These are phyloP conservation scores for Nepenthes mirabilis DNA, from an alignment of 148 eudicot species.

Conservation along the genomic window DNA sequence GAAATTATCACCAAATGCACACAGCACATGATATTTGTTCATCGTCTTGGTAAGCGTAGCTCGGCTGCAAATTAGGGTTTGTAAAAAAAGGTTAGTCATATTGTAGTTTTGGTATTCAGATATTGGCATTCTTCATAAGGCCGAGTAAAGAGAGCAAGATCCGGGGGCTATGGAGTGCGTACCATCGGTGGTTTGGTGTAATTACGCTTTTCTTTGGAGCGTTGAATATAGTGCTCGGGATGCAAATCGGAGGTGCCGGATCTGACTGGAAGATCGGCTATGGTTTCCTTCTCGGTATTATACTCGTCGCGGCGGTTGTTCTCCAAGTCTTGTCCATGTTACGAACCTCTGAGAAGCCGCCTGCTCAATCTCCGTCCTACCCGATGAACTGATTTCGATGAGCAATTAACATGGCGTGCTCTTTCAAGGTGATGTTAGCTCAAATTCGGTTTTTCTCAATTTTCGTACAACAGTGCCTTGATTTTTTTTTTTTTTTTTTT, in stretches of 20 bases:
- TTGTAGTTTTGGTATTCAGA: slow-evolving; percentile 21
- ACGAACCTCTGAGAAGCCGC: slow-evolving; percentile 25
- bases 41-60: too few relatives aligned
- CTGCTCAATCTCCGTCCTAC: slow-evolving; percentile 28
- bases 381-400: slow-evolving; percentile 31
- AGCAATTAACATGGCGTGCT: not conserved
- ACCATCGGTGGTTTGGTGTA: slow-evolving; percentile 69
- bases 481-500: too few relatives aligned
- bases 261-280: slow-evolving; percentile 75
- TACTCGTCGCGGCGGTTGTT: slow-evolving; percentile 28
- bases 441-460: too few relatives aligned
- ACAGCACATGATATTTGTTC: too few relatives aligned
- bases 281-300: slow-evolving; percentile 53
- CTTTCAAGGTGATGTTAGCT: too few relatives aligned
- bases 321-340: slow-evolving; percentile 53
- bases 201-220: slow-evolving; percentile 72
- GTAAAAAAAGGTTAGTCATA: not conserved
- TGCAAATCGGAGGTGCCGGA: slow-evolving; percentile 58
- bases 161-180: slow-evolving; percentile 63
- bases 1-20: too few relatives aligned
- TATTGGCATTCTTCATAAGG: slow-evolving; percentile 67
- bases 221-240: slow-evolving; percentile 62
- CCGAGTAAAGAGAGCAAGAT: slow-evolving; percentile 71
- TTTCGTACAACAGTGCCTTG: too few relatives aligned
- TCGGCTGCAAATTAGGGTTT: not conserved